Evolutionary conservation across 495 filamentous ascomycete species (phyloP), one percentile per base, ranked within the genome.

Genomic region (Aspergillus bertholletiae): DNA sequence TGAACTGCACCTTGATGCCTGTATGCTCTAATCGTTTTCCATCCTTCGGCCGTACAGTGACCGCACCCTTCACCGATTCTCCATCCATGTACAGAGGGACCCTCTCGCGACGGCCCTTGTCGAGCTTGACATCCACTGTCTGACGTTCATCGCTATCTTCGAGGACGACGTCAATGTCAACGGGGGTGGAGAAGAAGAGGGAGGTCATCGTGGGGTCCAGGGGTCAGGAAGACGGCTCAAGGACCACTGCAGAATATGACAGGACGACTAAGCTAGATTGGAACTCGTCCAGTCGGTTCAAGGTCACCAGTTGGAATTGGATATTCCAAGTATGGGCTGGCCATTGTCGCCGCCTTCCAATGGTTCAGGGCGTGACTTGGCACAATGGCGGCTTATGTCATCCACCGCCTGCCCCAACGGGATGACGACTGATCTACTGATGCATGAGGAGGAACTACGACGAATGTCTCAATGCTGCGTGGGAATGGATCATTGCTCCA

Each of bases 1-100:
- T 96, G 76, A 99, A 99, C 70, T 99, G 95, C 63, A 99, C 92
- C 76, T 99, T 99, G 79, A 99, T 97, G 56, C 94, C 94, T 8
- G 93, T 97, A 70, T 99, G 94, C 69, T 99, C 94, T 66, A 99
- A 74, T 62, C 95, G 83, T 77, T 96, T 97, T 56, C 95, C 95
- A 83, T 99, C 94, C 76, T 99, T 99, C 9, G 95, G 94, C 64
- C 94, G 78, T 62, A 99, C 84, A 7, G 95, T 97, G 46, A 97
- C 92, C 24, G 85, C 84, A 55, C 94, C 94, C 73, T 95, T 96
- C 58, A 99, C 95, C 47, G 91, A 96, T 78, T 99, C 94, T 44
- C 94, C 94, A 70, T 99, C 94, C 83, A 94, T 91, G 67, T 96
- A 99, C 37, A 99, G 78, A 51, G 94, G 94, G 49, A 90, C 91